Base-by-base conservation (phyloP, 1,284 basidiomycete species). In the Pyrrhoderma lamaoense region DNA sequence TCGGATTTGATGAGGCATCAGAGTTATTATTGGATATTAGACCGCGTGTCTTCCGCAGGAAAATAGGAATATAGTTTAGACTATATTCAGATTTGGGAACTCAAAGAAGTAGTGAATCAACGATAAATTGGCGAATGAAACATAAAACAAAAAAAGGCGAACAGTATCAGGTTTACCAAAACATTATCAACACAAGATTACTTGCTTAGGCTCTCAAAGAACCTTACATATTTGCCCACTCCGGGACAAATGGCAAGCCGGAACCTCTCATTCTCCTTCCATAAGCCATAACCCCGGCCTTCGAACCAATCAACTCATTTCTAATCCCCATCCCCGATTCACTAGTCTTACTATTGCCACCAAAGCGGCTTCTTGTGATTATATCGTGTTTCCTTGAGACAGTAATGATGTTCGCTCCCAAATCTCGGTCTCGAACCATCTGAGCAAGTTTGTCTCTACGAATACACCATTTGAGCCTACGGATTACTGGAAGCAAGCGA, bases 161-260 rank as follows among this genome's bases (percentile, higher is more conserved):
- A 31, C 11, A 31, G 11, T 31, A 31, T 11, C 5, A 31, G 11
- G 27, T 31, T 31, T 31, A 11, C 27, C 5, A 31, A 5, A 31
- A 11, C 7, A 31, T 31, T 5, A 11, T 31, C 27, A 11, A 5
- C 27, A 31, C 11, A 31, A 31, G 27, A 5, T 31, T 31, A 31
- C 27, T 31, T 31, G 27, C 27, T 11, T 36, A 67, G 51, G 45
- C 57, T 56, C 61, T 86, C 84, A 59, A 79, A 86, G 58, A 79
- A 78, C 48, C 67, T 67, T 27, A 82, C 73, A 34, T 75, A 73
- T 63, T 73, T 75, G 61, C 68, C 72, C 21, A 85, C 71, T 49
- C 74, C 73, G 1, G 82, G 84, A 59, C 83, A 86, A 36, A 85
- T 64, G 14, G 82, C 82, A 25, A 85, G 70, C 51, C 82, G 66